Evolutionary conservation across 1,139 yeast genomes (phyloP).

Genomic region (Blastobotrys arbuscula): DNA sequence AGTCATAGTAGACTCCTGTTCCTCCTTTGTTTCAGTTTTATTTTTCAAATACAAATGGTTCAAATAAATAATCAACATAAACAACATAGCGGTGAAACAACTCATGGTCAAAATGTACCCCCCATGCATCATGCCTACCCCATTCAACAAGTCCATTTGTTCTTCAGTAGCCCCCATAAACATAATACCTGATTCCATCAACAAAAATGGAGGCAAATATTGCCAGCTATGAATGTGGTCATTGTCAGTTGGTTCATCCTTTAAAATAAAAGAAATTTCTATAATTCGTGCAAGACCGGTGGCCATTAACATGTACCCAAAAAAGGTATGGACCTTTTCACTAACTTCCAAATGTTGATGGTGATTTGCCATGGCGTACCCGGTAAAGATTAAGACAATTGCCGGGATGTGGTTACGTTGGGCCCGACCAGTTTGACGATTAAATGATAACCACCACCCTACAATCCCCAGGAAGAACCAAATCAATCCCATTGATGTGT

Average conservation of each 20-base stretch:
- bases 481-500: constrained; percentile 90
- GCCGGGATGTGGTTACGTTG: constrained; percentile 75
- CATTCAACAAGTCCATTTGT: constrained; percentile 64
- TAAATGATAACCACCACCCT: constrained; percentile 69
- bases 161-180: constrained; percentile 94
- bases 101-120: constrained; percentile 70
- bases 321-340: constrained; percentile 80
- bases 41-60: constrained; percentile 49
- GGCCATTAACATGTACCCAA: constrained; percentile 72
- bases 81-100: constrained; percentile 68
- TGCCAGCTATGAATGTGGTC: constrained; percentile 66
- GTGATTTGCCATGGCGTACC: constrained; percentile 92
- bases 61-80: constrained; percentile 57
- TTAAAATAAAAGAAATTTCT: constrained; percentile 68
- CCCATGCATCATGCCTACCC: constrained; percentile 77
- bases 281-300: constrained; percentile 72
- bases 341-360: constrained; percentile 67
- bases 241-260: constrained; percentile 38
- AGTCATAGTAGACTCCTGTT: not conserved
- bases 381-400: constrained; percentile 73
- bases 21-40: not conserved
- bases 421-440: constrained; percentile 39
- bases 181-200: constrained; percentile 69
- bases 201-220: constrained; percentile 73
- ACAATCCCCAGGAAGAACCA: constrained; percentile 95